phyloP scores from a whole-genome alignment of 1,139 yeast genomes.

The Candida labiduridarum region DNA sequence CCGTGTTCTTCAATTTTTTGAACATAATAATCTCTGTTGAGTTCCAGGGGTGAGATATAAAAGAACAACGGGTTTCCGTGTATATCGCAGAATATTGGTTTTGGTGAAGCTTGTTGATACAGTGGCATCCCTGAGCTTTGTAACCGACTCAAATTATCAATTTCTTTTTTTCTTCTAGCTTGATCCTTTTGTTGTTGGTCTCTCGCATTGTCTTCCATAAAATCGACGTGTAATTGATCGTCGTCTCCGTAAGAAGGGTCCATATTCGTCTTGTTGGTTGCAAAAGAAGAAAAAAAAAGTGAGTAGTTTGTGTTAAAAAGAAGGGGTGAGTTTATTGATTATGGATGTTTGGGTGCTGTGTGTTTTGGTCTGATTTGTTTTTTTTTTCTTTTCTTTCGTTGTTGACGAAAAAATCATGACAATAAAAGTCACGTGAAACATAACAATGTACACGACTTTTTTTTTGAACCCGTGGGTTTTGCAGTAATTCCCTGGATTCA shows the following conservation, averaged over 20 bases:
- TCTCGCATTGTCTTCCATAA: not conserved
- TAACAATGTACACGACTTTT: not conserved
- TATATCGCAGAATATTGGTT: slow-evolving; percentile 10
- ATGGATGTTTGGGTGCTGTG: slow-evolving; percentile 4
- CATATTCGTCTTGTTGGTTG: not conserved
- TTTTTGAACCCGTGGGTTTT: too few species aligned
- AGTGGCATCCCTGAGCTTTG: not conserved
- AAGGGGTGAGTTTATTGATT: not conserved
- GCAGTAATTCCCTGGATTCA: not conserved
- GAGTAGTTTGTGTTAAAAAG: not conserved
- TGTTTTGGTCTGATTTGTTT: not conserved
- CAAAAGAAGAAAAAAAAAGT: not conserved
- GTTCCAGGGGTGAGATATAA: slow-evolving; percentile 26
- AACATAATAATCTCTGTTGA: slow-evolving; percentile 23
- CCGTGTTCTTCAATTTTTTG: slow-evolving; percentile 32
- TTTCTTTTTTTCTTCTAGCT: slow-evolving; percentile 3
- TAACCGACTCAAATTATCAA: not conserved
- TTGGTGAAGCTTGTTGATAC: not conserved
- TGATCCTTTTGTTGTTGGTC: not conserved
- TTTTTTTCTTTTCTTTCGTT: not conserved
- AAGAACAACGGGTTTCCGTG: slow-evolving; percentile 25
- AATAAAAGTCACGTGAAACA: not conserved
- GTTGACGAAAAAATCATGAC: not conserved
- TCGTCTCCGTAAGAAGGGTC: not conserved
- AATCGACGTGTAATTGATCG: not conserved